A percentile compares a stretch with the other conserved stretches of the same genome.
These are phyloP conservation scores for Geopyxis carbonaria DNA, from an alignment of 495 filamentous ascomycete genomes.

Conservation along the genomic window DNA sequence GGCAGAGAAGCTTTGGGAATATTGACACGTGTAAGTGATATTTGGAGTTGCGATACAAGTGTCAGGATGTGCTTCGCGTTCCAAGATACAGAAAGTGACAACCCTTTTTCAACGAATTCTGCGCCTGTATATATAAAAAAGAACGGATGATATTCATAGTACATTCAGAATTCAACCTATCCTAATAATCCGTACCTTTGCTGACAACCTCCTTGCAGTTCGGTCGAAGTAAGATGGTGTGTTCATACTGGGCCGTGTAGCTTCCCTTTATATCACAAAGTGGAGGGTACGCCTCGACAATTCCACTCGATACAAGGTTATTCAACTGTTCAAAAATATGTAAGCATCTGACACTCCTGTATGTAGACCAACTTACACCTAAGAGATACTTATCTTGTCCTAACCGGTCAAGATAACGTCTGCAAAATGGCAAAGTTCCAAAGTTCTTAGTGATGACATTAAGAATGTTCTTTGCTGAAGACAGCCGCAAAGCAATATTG, in stretches of 20 bases:
- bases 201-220: slow-evolving; percentile 88
- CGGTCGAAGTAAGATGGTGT: slow-evolving; percentile 75
- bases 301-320: slow-evolving; percentile 64
- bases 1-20: too few species aligned
- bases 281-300: slow-evolving; percentile 81
- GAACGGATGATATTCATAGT: too few species aligned
- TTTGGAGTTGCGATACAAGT: too few species aligned
- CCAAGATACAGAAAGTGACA: too few species aligned
- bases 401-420: slow-evolving; percentile 68
- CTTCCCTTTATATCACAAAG: slow-evolving; percentile 85
- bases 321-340: slow-evolving; percentile 44
- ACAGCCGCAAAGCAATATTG: slow-evolving; percentile 48
- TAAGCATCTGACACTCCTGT: not conserved
- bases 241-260: slow-evolving; percentile 88
- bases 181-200: slow-evolving; percentile 74
- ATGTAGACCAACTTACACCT: slow-evolving; percentile 38
- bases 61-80: too few species aligned
- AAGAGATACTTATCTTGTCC: slow-evolving; percentile 80
- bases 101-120: too few species aligned
- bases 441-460: slow-evolving; percentile 88
- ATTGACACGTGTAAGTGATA: too few species aligned
- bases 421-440: slow-evolving; percentile 70
- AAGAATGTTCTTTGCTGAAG: slow-evolving; percentile 64
- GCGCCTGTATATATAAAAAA: too few species aligned
- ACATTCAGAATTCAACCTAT: too few species aligned